Evolutionary conservation across 2,329 filamentous ascomycete species (phyloP).

Genomic region (Alternaria incomplexa): DNA sequence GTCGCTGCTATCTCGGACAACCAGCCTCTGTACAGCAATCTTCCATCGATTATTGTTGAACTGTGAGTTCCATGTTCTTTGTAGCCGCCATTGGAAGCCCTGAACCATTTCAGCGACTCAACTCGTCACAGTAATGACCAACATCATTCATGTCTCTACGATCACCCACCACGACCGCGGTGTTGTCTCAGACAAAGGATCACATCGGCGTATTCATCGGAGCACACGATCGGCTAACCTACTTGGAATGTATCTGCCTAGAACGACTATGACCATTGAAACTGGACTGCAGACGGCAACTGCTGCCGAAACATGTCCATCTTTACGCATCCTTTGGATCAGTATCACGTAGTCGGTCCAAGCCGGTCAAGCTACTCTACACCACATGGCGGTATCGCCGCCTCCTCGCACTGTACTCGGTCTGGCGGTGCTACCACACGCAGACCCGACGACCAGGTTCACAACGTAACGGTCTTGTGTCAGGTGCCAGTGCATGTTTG

Average conservation of each 20-base stretch:
- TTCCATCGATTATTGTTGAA: background rate
- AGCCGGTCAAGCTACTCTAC: constrained; percentile 21
- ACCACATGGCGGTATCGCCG: constrained; percentile 36
- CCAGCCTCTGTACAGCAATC: background rate
- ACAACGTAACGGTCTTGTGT: constrained; percentile 38
- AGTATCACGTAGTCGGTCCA: constrained; percentile 11
- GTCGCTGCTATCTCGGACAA: background rate
- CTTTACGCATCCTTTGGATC: background rate
- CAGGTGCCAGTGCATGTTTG: constrained; percentile 39
- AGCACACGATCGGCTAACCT: constrained; percentile 29
- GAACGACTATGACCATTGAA: constrained; percentile 9
- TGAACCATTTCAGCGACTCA: background rate
- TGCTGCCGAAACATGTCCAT: background rate
- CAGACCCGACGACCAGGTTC: constrained; percentile 44
- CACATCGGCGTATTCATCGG: constrained; percentile 18
- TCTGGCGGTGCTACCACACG: constrained; percentile 36
- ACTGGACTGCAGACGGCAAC: background rate
- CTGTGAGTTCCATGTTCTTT: background rate
- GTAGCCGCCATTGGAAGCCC: background rate
- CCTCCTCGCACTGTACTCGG: constrained; percentile 20
- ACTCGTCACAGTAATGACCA: background rate
- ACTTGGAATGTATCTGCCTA: background rate
- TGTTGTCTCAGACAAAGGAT: constrained; percentile 18
- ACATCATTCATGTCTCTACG: background rate
- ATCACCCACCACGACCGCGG: background rate